Evolutionary conservation across 805 yeast species (phyloP).

Genomic region (Candida parachauliodes): DNA sequence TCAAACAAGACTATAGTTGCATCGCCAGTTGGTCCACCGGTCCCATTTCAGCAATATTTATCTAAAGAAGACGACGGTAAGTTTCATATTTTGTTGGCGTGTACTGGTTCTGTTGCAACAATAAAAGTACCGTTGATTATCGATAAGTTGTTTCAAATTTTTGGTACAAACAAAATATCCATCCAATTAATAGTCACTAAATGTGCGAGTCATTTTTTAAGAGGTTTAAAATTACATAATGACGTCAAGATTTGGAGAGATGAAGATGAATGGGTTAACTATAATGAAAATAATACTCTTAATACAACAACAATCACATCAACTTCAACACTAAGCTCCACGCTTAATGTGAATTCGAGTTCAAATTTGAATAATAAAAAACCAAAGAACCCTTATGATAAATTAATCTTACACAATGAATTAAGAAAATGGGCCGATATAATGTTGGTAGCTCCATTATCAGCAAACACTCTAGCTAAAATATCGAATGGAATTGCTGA

Average conservation of each 20-base stretch:
- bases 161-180: slow-evolving; percentile 64
- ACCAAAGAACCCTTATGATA: slow-evolving; percentile 31
- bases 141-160: slow-evolving; percentile 77
- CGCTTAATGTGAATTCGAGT: neutral
- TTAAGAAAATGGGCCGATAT: slow-evolving; percentile 47
- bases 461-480: slow-evolving; percentile 44
- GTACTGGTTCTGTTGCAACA: slow-evolving; percentile 96
- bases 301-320: slow-evolving; percentile 16
- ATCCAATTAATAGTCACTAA: slow-evolving; percentile 83
- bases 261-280: slow-evolving; percentile 81
- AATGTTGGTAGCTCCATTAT: slow-evolving; percentile 43
- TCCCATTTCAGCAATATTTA: slow-evolving; percentile 71
- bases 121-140: slow-evolving; percentile 88
- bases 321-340: neutral
- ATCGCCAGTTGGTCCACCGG: slow-evolving; percentile 58
- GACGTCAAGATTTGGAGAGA: slow-evolving; percentile 90
- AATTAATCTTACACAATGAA: slow-evolving; percentile 41
- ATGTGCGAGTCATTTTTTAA: slow-evolving; percentile 68
- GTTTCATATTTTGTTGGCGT: slow-evolving; percentile 83
- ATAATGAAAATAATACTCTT: slow-evolving; percentile 21
- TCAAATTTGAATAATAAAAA: slow-evolving; percentile 18
- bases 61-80: slow-evolving; percentile 77
- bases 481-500: slow-evolving; percentile 44
- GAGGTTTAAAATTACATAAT: slow-evolving; percentile 59
- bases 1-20: slow-evolving; percentile 53